Base-by-base conservation (phyloP, 805 yeast genomes). In the Spathaspora sp. region DNA sequence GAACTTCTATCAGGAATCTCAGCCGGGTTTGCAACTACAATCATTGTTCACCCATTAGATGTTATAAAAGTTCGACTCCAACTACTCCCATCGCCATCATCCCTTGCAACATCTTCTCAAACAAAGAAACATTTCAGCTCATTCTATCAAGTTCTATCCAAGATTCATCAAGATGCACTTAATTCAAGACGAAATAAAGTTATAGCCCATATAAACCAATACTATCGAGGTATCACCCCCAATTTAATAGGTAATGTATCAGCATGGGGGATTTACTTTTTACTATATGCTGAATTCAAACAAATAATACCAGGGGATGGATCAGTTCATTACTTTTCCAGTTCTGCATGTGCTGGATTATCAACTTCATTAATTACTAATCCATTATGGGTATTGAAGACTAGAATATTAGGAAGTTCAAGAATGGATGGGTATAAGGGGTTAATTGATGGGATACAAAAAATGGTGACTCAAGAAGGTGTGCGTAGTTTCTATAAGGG, bases 381-480 rank as follows among this genome's bases (percentile, higher is more conserved):
- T 63, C 99, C 99, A 0, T 79, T 93, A 10, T 93, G 99, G 99
- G 97, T 94, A 1, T 66, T 94, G 17, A 94, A 94, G 67, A 94
- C 99, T 0, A 76, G 98, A 55, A 86, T 93, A 57, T 76, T 92
- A 60, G 83, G 91, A 17, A 79, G 81, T 1, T 68, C 79, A 1
- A 67, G 70, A 39, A 53, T 54, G 1, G 58, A 70, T 0, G 85
- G 89, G 0, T 89, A 90, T 61, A 66, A 66, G 9, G 81, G 89
- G 0, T 67, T 85, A 6, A 10, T 60, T 17, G 81, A 82, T 53
- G 96, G 96, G 1, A 60, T 83, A 0, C 51, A 52, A 5, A 64
- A 75, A 20, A 78, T 89, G 12, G 55, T 73, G 12, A 58, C 57
- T 26, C 70, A 73, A 1, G 90, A 88, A 59, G 94, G 96, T 0